A percentile compares a stretch with the other conserved stretches of the same genome.
These are phyloP conservation scores for Daedaleopsis sinensis DNA, from an alignment of 768 basidiomycete species.

Conservation along the genomic window DNA sequence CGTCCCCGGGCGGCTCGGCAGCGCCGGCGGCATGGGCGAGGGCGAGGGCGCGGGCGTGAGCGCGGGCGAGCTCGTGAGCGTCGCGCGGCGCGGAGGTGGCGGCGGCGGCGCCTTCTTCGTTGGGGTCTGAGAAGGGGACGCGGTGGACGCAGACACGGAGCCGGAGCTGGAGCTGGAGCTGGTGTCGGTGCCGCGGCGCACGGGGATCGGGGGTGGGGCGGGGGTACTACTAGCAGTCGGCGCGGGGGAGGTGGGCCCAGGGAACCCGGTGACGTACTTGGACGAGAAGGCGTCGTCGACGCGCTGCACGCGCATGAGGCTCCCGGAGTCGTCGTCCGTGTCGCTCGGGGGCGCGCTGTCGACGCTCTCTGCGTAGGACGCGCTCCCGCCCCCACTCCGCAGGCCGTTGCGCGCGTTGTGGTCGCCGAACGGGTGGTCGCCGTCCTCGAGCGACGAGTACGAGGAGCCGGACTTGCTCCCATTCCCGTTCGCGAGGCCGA, in stretches of 20 bases:
- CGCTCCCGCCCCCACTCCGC: too few relatives aligned
- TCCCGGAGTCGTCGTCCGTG: slow-evolving; percentile 45
- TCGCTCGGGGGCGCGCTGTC: slow-evolving; percentile 20
- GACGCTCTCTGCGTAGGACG: slow-evolving; percentile 42
- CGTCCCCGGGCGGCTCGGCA: slow-evolving; percentile 24
- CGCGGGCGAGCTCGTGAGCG: slow-evolving; percentile 10
- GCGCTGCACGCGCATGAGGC: slow-evolving; percentile 21
- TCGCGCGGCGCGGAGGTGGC: slow-evolving; percentile 32
- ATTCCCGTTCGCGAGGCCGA: slow-evolving; percentile 5
- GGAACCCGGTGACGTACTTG: slow-evolving; percentile 4
- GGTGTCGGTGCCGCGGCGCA: slow-evolving; percentile 16
- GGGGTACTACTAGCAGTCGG: neutral
- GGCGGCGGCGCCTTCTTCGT: slow-evolving; percentile 34
- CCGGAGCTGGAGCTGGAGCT: too few relatives aligned
- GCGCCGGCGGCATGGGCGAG: slow-evolving; percentile 11
- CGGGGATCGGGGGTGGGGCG: neutral
- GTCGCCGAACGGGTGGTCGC: slow-evolving; percentile 51
- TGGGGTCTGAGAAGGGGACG: too few relatives aligned
- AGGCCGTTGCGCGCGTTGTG: slow-evolving; percentile 44
- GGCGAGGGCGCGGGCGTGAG: slow-evolving; percentile 13
- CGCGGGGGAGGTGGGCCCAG: slow-evolving; percentile 1
- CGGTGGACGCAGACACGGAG: slow-evolving; percentile 7
- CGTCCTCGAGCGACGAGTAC: slow-evolving; percentile 26
- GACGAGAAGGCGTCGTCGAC: slow-evolving; percentile 19
- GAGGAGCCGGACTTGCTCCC: slow-evolving; percentile 11